Conservation (phyloP, 2,329 filamentous ascomycete genomes). For the Cladophialophora bantiana region DNA sequence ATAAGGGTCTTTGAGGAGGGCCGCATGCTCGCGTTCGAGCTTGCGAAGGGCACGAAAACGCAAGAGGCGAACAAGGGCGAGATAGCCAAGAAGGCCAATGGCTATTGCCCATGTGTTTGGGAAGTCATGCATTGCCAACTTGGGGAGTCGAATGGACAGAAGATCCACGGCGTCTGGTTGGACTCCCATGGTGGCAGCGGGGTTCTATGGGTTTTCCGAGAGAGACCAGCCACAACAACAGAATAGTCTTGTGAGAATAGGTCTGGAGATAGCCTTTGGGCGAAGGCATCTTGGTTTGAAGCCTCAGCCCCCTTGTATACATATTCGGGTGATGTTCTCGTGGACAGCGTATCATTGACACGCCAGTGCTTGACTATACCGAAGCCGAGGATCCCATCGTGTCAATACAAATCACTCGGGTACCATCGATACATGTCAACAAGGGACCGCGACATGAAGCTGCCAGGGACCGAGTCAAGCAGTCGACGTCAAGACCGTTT, state of each 20-base stretch:
- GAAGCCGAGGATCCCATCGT: not conserved
- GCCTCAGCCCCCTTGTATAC: constrained; percentile 1
- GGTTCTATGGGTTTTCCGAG: not conserved
- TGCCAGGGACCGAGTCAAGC: not conserved
- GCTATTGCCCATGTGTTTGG: constrained; percentile 7
- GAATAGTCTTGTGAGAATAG: not conserved
- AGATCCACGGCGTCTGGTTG: not conserved
- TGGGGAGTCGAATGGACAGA: not conserved
- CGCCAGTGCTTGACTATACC: not conserved
- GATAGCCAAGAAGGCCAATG: constrained; percentile 39
- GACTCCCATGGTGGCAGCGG: not conserved
- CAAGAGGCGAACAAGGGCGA: constrained; percentile 46
- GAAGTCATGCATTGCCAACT: not conserved
- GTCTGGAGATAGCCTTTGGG: not conserved
- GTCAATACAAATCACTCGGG: not conserved
- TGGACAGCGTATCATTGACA: constrained; percentile 5
- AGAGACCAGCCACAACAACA: not conserved
- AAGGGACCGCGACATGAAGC: not conserved
- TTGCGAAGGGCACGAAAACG: constrained; percentile 50
- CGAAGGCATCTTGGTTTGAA: constrained; percentile 2
- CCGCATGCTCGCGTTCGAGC: constrained; percentile 53
- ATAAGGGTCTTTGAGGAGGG: constrained; percentile 58
- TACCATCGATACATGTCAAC: not conserved
- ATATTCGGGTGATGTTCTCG: not conserved
- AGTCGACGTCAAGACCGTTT: not conserved